Evolutionary conservation across 106 monocot genomes (phyloP), one percentile per base, ranked within the genome.

Genomic region (Xerophyta viscosa): DNA sequence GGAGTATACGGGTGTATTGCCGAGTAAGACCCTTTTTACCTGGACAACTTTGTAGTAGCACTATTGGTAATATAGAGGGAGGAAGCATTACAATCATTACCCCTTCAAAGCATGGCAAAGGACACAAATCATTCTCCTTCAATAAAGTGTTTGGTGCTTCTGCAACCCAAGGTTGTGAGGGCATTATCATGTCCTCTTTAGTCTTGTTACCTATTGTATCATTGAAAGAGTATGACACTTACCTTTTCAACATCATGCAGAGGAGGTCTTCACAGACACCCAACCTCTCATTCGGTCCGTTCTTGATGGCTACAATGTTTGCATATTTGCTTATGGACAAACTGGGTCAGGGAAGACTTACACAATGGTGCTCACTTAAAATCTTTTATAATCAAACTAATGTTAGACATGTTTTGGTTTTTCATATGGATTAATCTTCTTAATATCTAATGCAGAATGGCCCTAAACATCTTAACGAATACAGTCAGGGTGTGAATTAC

Each of bases 311-410:
- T 94, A 81, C 56, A 94, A 94, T 48, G 88, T 94, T 14, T 94
- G 94, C 48, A 94, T 94, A 18, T 94, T 94, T 73, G 94, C 94
- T 19, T 94, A 94, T 81, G 94, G 94, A 6, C 94, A 94, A 78
- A 94, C 94, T 20, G 94, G 94, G 68, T 81, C 94, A 20, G 94
- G 94, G 9, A 94, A 94, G 71, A 94, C 94, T 41, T 62, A 75
- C 58, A 94, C 94, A 7, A 94, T 94, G 94, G 94, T 94, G 63
- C 64, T 29, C 2, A 13, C 20, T 60, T 46, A 23, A 19, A 7
- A 20, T 12, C 1, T 36, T 15, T 39, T 12, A 10, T 39, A 15
- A 39, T 11, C 5, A 15, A 39, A 39, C 15, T 1, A 12, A 39
- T 15, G 10, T 46, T 46, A 18, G 20, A 18, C 6, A 8, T 5